Conservation (phyloP, 1,284 basidiomycete species). For the Stygiomarasmius scandens region DNA sequence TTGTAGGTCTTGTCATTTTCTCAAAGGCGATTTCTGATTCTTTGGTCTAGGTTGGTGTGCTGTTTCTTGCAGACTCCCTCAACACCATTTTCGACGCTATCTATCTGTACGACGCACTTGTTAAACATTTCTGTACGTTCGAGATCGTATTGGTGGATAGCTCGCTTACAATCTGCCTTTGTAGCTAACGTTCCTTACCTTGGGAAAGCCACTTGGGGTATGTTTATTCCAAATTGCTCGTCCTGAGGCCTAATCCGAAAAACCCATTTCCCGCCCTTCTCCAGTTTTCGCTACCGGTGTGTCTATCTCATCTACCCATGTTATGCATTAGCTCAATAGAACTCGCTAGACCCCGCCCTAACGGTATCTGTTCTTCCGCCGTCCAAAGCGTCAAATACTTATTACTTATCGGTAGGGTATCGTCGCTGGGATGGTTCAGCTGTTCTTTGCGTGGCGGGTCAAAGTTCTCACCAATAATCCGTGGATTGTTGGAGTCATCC, state of each 20-base stretch:
- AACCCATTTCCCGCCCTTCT: conserved; percentile 6
- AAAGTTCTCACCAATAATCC: conserved; percentile 32
- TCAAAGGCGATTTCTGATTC: neutral
- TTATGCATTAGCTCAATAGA: neutral
- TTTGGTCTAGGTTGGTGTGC: conserved; percentile 27
- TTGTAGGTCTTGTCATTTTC: conserved; percentile 12
- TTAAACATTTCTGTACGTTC: conserved; percentile 38
- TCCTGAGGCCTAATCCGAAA: neutral
- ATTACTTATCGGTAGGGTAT: conserved; percentile 29
- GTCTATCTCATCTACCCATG: conserved; percentile 6
- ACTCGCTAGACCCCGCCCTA: conserved; percentile 31
- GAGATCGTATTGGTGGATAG: neutral
- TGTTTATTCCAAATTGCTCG: conserved; percentile 9
- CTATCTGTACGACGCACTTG: conserved; percentile 39
- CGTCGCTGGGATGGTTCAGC: conserved; percentile 36
- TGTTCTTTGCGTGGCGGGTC: conserved; percentile 42
- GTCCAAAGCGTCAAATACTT: neutral
- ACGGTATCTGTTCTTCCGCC: conserved; percentile 24
- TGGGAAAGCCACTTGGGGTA: conserved; percentile 37
- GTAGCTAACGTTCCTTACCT: conserved; percentile 32
- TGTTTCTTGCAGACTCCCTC: conserved; percentile 38
- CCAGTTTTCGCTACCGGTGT: conserved; percentile 37
- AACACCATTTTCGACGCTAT: conserved; percentile 37
- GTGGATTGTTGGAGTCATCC: conserved; percentile 26
- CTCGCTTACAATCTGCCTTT: conserved; percentile 1